Conservation (phyloP, 495 filamentous ascomycete species). For the Pyrenopolyporus hunteri region DNA sequence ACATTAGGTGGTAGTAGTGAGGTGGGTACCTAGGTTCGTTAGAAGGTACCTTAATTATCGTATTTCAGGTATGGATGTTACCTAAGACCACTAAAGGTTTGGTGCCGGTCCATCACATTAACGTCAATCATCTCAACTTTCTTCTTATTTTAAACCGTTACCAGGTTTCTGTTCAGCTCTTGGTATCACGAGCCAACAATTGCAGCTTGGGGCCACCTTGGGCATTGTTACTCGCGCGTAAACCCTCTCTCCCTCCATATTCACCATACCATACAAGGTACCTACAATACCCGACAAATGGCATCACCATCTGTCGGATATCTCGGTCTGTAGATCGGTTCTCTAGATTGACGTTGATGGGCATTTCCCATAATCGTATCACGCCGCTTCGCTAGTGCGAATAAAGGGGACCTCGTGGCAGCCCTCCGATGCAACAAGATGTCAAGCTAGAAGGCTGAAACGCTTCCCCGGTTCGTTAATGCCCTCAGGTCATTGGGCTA, state of each 20-base stretch:
- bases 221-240: background rate
- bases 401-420: conserved; percentile 35
- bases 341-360: conserved; percentile 18
- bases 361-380: conserved; percentile 18
- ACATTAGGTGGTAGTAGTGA: conserved; percentile 10
- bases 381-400: conserved; percentile 27
- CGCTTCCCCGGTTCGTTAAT: conserved; percentile 22
- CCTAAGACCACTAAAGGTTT: background rate
- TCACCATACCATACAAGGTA: background rate
- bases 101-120: background rate
- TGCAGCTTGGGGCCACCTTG: background rate
- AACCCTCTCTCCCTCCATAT: background rate
- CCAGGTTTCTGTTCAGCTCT: conserved; percentile 3
- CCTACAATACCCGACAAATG: too few relatives aligned
- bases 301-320: conserved; percentile 21
- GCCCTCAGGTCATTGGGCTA: conserved; percentile 24
- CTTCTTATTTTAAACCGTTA: background rate
- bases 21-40: too few relatives aligned
- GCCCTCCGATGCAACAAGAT: conserved; percentile 23
- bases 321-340: conserved; percentile 26
- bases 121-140: conserved; percentile 11
- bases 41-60: too few relatives aligned
- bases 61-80: background rate
- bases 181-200: conserved; percentile 16
- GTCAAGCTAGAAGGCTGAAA: conserved; percentile 27